These are phyloP conservation scores for Zygnema circumcarinatum DNA, from an alignment of 139 green algal species.

Conservation along the genomic window DNA sequence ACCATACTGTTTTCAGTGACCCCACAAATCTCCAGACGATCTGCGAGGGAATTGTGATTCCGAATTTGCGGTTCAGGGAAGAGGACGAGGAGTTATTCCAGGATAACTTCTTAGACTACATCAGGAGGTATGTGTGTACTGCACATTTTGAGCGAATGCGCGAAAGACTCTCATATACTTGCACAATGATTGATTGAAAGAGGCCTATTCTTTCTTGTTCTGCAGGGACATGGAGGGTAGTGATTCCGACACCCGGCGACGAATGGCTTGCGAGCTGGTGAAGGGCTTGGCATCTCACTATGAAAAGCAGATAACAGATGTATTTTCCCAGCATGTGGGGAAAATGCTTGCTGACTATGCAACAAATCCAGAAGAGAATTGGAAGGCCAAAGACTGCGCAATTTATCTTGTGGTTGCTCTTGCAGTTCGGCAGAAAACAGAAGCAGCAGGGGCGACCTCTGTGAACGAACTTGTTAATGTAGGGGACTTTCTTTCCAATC, in stretches of 20 bases:
- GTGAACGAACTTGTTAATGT: slow-evolving; percentile 92
- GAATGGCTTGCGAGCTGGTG: slow-evolving; percentile 92
- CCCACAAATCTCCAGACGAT: slow-evolving; percentile 68
- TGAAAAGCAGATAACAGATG: slow-evolving; percentile 69
- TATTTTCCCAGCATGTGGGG: slow-evolving; percentile 85
- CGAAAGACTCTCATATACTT: neutral
- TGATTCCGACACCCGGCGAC: slow-evolving; percentile 91
- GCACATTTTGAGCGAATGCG: no score
- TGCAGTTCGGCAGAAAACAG: slow-evolving; percentile 83
- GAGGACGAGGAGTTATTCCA: slow-evolving; percentile 93
- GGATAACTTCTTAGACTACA: slow-evolving; percentile 94
- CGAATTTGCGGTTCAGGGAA: slow-evolving; percentile 66
- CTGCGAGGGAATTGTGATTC: slow-evolving; percentile 58
- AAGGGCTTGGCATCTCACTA: slow-evolving; percentile 52
- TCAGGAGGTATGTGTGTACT: slow-evolving; percentile 61
- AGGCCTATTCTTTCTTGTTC: neutral
- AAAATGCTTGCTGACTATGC: slow-evolving; percentile 78
- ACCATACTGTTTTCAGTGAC: slow-evolving; percentile 82
- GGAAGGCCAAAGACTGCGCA: slow-evolving; percentile 93
- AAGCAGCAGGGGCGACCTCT: slow-evolving; percentile 81
- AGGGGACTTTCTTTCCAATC: slow-evolving; percentile 81
- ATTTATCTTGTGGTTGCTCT: slow-evolving; percentile 94
- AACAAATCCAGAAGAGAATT: slow-evolving; percentile 70
- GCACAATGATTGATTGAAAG: neutral
- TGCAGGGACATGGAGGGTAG: slow-evolving; percentile 89